phyloP scores from a whole-genome alignment of 768 basidiomycete genomes.

The Holtermannia corniformis region DNA sequence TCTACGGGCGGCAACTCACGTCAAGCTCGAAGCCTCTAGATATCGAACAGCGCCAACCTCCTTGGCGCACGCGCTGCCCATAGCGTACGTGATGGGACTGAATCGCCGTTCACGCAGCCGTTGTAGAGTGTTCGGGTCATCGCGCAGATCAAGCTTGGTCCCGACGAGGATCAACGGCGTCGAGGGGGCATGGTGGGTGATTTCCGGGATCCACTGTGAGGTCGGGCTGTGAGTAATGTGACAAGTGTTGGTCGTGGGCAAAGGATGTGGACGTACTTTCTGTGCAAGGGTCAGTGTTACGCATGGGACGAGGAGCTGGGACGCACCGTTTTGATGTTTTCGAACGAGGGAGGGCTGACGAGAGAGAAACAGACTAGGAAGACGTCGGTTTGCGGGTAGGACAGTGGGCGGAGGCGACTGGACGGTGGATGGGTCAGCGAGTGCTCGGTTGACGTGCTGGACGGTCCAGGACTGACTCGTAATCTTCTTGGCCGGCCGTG shows the following conservation, averaged over 20 bases:
- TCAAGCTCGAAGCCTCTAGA: constrained; percentile 36
- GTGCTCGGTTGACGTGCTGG: background rate
- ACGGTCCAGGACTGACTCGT: constrained; percentile 68
- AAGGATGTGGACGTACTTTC: constrained; percentile 51
- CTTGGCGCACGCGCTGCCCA: constrained; percentile 75
- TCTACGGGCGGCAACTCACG: constrained; percentile 22
- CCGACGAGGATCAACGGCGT: constrained; percentile 87
- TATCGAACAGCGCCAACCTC: constrained; percentile 88
- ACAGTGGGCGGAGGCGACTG: constrained; percentile 52
- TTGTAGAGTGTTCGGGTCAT: constrained; percentile 66
- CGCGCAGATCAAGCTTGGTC: constrained; percentile 84
- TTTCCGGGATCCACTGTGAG: constrained; percentile 11
- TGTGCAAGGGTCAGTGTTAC: constrained; percentile 30
- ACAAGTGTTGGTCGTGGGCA: background rate
- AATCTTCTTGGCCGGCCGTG: constrained; percentile 95
- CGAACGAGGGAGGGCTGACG: constrained; percentile 83
- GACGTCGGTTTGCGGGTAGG: constrained; percentile 99
- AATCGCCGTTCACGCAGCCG: constrained; percentile 39
- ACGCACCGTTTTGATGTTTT: constrained; percentile 56
- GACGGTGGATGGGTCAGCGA: background rate
- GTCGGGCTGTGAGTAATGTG: background rate
- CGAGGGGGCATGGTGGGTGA: constrained; percentile 68
- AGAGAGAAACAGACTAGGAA: constrained; percentile 92
- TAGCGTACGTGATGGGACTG: constrained; percentile 42
- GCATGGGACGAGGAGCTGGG: constrained; percentile 8